Evolutionary conservation across 257 asterid genomes (phyloP).

Genomic region (Echium plantagineum): DNA sequence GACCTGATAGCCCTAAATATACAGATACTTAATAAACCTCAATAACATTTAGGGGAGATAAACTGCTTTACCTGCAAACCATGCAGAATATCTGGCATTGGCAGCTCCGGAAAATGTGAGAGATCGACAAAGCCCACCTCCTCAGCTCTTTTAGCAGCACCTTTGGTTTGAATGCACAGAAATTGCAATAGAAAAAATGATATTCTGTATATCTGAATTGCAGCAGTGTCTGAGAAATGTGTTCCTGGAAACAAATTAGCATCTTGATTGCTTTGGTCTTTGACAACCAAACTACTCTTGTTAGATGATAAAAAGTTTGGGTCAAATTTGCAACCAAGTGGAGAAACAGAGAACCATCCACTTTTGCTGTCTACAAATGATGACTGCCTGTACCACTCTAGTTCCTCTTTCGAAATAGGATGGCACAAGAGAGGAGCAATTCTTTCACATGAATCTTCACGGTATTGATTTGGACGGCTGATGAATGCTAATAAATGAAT

Average conservation of each 20-base stretch:
- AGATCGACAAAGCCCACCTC: slow-evolving; percentile 82
- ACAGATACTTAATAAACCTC: background rate
- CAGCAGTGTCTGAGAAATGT: slow-evolving; percentile 56
- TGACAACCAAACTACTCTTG: slow-evolving; percentile 33
- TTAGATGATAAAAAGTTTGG: slow-evolving; percentile 33
- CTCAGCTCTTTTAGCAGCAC: slow-evolving; percentile 70
- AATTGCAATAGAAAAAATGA: slow-evolving; percentile 70
- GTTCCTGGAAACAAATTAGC: slow-evolving; percentile 29
- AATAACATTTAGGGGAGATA: slow-evolving; percentile 1
- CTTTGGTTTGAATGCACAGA: slow-evolving; percentile 71
- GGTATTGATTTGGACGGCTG: slow-evolving; percentile 65
- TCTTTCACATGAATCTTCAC: slow-evolving; percentile 47
- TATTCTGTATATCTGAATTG: slow-evolving; percentile 61
- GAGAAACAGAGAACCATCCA: slow-evolving; percentile 89
- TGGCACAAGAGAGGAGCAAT: slow-evolving; percentile 49
- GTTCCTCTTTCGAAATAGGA: slow-evolving; percentile 68
- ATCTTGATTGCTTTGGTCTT: slow-evolving; percentile 37
- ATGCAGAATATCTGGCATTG: slow-evolving; percentile 93
- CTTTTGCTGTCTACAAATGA: slow-evolving; percentile 59
- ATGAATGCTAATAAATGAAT: slow-evolving; percentile 85
- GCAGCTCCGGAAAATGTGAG: slow-evolving; percentile 85
- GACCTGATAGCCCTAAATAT: background rate
- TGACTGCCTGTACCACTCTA: slow-evolving; percentile 58
- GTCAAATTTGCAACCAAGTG: slow-evolving; percentile 57
- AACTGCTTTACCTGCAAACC: slow-evolving; percentile 59